Evolutionary conservation across 768 basidiomycete genomes (phyloP).

Genomic region (Pisolithus albus): DNA sequence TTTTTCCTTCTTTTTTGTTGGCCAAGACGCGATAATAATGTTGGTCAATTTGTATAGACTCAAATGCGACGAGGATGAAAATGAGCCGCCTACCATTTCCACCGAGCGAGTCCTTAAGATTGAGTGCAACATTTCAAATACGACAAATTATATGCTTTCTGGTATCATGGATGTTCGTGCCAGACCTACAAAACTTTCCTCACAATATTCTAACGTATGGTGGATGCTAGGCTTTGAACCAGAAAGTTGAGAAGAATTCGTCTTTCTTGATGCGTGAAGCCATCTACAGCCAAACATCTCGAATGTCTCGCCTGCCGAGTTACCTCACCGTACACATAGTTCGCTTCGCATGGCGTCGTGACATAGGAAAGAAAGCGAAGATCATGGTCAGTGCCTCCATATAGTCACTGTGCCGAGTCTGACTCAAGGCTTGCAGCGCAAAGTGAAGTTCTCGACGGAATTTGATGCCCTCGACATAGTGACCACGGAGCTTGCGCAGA

Average conservation of each 20-base stretch:
- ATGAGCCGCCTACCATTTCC: slow-evolving; percentile 60
- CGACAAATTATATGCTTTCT: slow-evolving; percentile 82
- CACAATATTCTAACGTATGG: not conserved
- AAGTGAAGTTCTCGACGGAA: slow-evolving; percentile 89
- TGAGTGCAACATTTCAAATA: slow-evolving; percentile 83
- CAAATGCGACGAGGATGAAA: slow-evolving; percentile 74
- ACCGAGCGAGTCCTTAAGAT: slow-evolving; percentile 79
- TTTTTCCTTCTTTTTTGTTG: not conserved
- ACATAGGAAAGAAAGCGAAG: slow-evolving; percentile 90
- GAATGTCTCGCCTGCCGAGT: slow-evolving; percentile 75
- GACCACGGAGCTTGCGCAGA: slow-evolving; percentile 70
- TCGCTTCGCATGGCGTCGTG: slow-evolving; percentile 89
- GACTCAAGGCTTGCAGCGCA: slow-evolving; percentile 42
- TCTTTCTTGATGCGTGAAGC: slow-evolving; percentile 76
- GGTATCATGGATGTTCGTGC: slow-evolving; percentile 75
- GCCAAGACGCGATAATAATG: not conserved
- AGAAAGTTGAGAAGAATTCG: slow-evolving; percentile 80
- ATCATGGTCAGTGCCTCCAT: slow-evolving; percentile 64
- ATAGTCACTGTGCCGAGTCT: not conserved
- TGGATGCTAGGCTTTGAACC: slow-evolving; percentile 63
- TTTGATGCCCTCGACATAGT: slow-evolving; percentile 80
- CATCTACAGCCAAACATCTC: slow-evolving; percentile 70
- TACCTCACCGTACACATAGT: slow-evolving; percentile 93
- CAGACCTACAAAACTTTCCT: slow-evolving; percentile 1
- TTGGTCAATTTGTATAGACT: slow-evolving; percentile 53